Conservation (phyloP, 176 grass and related monocot genomes). For the Musa acuminata region DNA sequence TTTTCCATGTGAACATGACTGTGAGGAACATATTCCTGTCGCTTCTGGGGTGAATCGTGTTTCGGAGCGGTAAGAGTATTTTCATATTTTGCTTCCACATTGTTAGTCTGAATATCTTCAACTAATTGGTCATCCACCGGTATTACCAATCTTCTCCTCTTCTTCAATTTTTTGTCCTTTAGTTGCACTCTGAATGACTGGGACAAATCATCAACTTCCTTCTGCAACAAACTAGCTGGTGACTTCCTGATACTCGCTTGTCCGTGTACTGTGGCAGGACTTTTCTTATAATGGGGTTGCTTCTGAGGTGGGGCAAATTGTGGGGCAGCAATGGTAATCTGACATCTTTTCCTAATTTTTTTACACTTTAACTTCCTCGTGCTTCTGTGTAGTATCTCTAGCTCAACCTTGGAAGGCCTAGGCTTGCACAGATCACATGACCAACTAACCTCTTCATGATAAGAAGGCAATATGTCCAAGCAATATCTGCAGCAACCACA, state of each 20-base stretch:
- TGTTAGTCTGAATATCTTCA: no score
- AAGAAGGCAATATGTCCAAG: conserved; percentile 4
- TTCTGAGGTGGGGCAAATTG: neutral
- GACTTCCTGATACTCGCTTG: neutral
- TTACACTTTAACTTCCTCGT: neutral
- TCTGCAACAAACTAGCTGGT: no score
- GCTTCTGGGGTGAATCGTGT: no score
- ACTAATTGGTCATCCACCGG: no score
- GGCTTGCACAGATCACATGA: conserved; percentile 24
- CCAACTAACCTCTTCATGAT: conserved; percentile 16
- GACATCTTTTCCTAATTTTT: neutral
- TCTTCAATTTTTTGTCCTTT: no score
- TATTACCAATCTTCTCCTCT: no score
- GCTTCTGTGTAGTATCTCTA: neutral
- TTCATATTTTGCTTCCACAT: no score
- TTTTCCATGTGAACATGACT: no score
- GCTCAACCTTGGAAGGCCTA: neutral
- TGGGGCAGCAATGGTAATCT: neutral
- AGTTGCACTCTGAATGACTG: neutral
- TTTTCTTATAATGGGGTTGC: neutral
- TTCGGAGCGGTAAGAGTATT: no score
- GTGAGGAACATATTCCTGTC: no score
- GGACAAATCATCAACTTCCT: neutral
- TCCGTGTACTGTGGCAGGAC: no score
- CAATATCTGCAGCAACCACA: conserved; percentile 28